phyloP scores from a whole-genome alignment of 306 rosid species.

The Vigna reflexopilosa region DNA sequence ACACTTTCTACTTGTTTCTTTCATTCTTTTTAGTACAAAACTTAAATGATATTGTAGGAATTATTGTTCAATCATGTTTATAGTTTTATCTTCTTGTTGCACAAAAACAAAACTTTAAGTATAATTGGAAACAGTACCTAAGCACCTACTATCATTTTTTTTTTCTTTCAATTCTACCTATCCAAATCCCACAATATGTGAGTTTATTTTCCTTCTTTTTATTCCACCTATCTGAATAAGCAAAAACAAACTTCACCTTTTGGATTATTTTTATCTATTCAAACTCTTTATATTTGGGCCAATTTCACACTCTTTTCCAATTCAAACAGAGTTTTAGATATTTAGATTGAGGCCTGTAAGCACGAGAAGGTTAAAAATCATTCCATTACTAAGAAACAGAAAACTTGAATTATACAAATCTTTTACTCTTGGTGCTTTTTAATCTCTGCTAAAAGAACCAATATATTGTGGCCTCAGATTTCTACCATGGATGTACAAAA shows the following conservation, averaged over 20 bases:
- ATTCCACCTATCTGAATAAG: background rate
- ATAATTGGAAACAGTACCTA: too few species aligned
- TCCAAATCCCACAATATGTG: too few species aligned
- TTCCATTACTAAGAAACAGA: background rate
- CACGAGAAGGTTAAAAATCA: background rate
- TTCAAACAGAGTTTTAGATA: background rate
- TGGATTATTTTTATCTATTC: background rate
- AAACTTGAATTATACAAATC: background rate
- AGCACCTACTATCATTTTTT: too few species aligned
- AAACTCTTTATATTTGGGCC: background rate
- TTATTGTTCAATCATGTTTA: too few species aligned
- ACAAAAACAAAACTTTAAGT: too few species aligned
- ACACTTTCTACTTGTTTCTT: too few species aligned
- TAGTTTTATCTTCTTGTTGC: too few species aligned
- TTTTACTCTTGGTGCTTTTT: background rate
- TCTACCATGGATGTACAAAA: background rate
- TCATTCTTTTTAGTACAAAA: too few species aligned
- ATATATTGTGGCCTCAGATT: background rate
- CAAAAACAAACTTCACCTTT: background rate
- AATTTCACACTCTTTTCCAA: background rate
- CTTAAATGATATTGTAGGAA: too few species aligned
- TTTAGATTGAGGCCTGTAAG: background rate
- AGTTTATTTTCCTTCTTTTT: too few species aligned
- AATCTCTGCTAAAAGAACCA: background rate
- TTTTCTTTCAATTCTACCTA: too few species aligned